Evolutionary conservation across 2,329 filamentous ascomycete species (phyloP).

Genomic region (Pseudocercospora fuligena): DNA sequence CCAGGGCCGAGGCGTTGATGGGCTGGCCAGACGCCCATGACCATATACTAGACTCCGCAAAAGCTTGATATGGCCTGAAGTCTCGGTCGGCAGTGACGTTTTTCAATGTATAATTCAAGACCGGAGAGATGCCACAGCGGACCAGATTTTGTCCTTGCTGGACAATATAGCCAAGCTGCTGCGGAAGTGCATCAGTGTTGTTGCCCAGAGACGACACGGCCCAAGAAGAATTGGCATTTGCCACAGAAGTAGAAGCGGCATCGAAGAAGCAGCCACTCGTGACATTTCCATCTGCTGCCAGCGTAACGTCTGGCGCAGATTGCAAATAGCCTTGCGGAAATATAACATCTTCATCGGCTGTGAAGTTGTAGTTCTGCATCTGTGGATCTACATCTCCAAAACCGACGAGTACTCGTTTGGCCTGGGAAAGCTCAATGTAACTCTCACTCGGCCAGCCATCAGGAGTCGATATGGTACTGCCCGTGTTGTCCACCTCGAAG

Average conservation of each 20-base stretch:
- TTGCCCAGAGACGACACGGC: conserved; percentile 43
- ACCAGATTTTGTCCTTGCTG: conserved; percentile 49
- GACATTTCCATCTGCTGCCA: conserved; percentile 48
- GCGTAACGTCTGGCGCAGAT: conserved; percentile 41
- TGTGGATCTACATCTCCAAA: conserved; percentile 64
- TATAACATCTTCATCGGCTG: conserved; percentile 55
- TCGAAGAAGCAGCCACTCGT: conserved; percentile 61
- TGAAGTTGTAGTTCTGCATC: conserved; percentile 61
- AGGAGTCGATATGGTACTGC: conserved; percentile 51
- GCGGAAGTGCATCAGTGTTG: conserved; percentile 16
- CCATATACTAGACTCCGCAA: conserved; percentile 61
- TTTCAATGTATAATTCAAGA: conserved; percentile 62
- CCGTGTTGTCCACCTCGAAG: conserved; percentile 49
- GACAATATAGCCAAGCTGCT: conserved; percentile 31
- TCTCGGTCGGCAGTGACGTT: conserved; percentile 56
- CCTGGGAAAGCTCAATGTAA: conserved; percentile 58
- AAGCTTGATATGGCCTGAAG: conserved; percentile 55
- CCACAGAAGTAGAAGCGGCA: conserved; percentile 47
- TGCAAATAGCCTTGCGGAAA: conserved; percentile 57
- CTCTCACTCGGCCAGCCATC: conserved; percentile 69
- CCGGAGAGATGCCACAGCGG: conserved; percentile 64
- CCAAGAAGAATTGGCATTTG: conserved; percentile 60
- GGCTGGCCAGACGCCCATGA: conserved; percentile 65
- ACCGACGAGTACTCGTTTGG: conserved; percentile 59
- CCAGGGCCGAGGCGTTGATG: conserved; percentile 47